Conservation (phyloP, 2,329 filamentous ascomycete species). For the Zasmidium cellare region DNA sequence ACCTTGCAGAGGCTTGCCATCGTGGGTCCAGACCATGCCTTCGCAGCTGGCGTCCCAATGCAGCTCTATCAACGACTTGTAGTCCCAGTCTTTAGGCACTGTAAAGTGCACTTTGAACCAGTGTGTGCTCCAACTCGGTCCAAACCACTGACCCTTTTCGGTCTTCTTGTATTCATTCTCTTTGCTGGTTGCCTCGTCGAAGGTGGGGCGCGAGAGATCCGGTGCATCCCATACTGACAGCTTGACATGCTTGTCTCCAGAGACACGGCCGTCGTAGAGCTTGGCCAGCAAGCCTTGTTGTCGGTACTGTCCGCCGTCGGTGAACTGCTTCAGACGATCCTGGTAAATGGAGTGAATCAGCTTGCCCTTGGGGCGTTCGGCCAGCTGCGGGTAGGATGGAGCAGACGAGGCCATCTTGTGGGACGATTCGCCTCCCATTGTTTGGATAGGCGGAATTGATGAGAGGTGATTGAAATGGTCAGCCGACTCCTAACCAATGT, state of each 20-base stretch:
- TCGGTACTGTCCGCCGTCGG: slow-evolving; percentile 65
- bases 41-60: slow-evolving; percentile 97
- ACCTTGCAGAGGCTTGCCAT: slow-evolving; percentile 88
- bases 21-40: slow-evolving; percentile 87
- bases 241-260: slow-evolving; percentile 75
- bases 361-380: slow-evolving; percentile 64
- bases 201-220: slow-evolving; percentile 74
- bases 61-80: slow-evolving; percentile 85
- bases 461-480: background rate
- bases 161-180: slow-evolving; percentile 72
- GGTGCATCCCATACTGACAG: slow-evolving; percentile 70
- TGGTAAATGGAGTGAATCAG: slow-evolving; percentile 83
- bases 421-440: slow-evolving; percentile 41
- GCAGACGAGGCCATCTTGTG: slow-evolving; percentile 25
- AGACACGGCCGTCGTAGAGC: slow-evolving; percentile 66
- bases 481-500: background rate
- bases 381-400: slow-evolving; percentile 50
- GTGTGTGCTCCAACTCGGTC: slow-evolving; percentile 95
- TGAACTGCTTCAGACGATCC: slow-evolving; percentile 80
- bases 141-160: slow-evolving; percentile 75
- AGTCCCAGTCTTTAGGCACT: slow-evolving; percentile 68
- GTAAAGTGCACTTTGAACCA: slow-evolving; percentile 88
- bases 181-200: slow-evolving; percentile 72
- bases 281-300: slow-evolving; percentile 56
- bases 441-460: background rate